Percentiles rank a stretch among this genome's conserved stretches.
Conservation (phyloP, 257 asterid genomes). For the Anisodus tanguticus region DNA sequence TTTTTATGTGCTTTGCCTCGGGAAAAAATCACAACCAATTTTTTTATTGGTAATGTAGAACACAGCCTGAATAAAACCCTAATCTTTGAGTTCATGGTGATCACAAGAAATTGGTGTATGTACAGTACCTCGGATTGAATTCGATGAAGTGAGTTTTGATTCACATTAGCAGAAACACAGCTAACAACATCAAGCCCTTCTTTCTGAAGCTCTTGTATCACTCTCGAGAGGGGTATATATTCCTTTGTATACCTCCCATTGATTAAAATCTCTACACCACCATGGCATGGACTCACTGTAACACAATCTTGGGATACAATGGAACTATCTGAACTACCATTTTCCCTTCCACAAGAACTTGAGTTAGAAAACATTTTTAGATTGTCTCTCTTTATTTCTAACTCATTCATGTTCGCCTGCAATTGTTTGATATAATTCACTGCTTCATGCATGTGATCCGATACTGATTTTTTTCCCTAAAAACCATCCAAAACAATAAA, state of each 20-base stretch:
- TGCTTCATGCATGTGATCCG: conserved; percentile 53
- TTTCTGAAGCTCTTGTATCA: conserved; percentile 39
- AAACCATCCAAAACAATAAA: no score
- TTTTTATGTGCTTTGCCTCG: no score
- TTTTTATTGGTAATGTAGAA: no score
- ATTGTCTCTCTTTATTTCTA: conserved; percentile 40
- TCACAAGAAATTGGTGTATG: no score
- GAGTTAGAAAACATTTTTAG: background rate
- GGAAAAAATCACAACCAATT: no score
- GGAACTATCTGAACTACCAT: background rate
- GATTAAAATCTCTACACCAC: conserved; percentile 52
- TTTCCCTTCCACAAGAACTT: no score
- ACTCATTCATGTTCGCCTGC: conserved; percentile 45
- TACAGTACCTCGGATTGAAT: conserved; percentile 55
- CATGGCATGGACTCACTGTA: conserved; percentile 40
- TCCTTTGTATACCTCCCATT: conserved; percentile 28
- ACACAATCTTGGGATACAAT: conserved; percentile 29
- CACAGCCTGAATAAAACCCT: no score
- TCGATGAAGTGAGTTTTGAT: conserved; percentile 42
- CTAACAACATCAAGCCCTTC: conserved; percentile 45
- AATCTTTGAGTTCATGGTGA: no score
- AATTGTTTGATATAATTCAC: conserved; percentile 48
- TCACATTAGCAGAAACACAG: conserved; percentile 46
- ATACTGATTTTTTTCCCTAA: conserved; percentile 57
- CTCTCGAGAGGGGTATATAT: conserved; percentile 43